These are phyloP conservation scores for Globisporangium acanthophoron DNA, from an alignment of 352 stramenopile genomes.

Conservation along the genomic window DNA sequence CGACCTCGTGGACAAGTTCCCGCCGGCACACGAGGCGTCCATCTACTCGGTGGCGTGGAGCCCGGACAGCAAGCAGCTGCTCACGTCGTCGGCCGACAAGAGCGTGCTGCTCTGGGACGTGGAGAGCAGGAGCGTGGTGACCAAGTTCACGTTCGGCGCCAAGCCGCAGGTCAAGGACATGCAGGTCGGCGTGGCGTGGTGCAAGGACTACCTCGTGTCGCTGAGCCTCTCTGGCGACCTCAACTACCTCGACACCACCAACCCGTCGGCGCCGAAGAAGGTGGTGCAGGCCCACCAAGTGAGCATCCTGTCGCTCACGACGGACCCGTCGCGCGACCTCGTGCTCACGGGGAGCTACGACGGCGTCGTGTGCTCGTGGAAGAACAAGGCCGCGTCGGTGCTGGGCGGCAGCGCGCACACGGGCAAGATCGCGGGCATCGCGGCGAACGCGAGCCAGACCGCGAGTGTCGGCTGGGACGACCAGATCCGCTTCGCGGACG, in stretches of 20 bases:
- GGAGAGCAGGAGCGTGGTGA: slow-evolving; percentile 57
- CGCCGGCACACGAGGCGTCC: slow-evolving; percentile 79
- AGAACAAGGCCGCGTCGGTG: slow-evolving; percentile 43
- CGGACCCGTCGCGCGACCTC: slow-evolving; percentile 56
- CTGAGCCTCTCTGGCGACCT: slow-evolving; percentile 82
- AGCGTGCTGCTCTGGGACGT: slow-evolving; percentile 92
- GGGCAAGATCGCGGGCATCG: slow-evolving; percentile 80
- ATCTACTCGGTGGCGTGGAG: slow-evolving; percentile 96
- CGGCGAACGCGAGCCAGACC: slow-evolving; percentile 53
- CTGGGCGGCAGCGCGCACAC: slow-evolving; percentile 47
- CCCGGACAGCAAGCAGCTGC: slow-evolving; percentile 83
- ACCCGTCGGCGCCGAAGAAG: slow-evolving; percentile 64
- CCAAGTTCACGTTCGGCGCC: slow-evolving; percentile 74
- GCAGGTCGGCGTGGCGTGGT: slow-evolving; percentile 69
- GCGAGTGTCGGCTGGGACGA: slow-evolving; percentile 92
- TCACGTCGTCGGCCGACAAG: slow-evolving; percentile 96
- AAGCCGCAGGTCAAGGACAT: slow-evolving; percentile 81
- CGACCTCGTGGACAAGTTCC: slow-evolving; percentile 78
- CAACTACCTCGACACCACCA: slow-evolving; percentile 69
- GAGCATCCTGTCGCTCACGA: slow-evolving; percentile 85
- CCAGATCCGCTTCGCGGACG: slow-evolving; percentile 67
- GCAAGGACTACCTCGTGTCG: slow-evolving; percentile 74
- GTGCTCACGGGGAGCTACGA: slow-evolving; percentile 94
- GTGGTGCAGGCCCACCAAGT: slow-evolving; percentile 90
- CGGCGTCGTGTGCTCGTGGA: slow-evolving; percentile 91